phyloP scores from a whole-genome alignment of 352 stramenopile species.

The Elongisporangium anandrum region DNA sequence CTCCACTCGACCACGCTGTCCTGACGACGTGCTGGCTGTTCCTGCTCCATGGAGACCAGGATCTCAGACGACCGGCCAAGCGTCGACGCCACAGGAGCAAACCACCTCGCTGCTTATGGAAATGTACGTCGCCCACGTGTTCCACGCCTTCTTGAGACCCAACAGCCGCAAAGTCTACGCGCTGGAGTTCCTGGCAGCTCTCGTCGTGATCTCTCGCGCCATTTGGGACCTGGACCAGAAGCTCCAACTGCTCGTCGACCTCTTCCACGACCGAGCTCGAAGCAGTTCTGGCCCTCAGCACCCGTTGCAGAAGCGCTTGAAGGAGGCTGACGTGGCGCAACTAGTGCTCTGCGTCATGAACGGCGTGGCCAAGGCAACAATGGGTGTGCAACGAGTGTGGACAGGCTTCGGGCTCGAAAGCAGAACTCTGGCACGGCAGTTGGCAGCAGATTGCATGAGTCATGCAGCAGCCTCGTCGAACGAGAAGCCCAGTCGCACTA shows the following conservation, averaged over 20 bases:
- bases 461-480: constrained; percentile 1
- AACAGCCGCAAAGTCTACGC: constrained; percentile 29
- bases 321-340: constrained; percentile 47
- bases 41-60: not conserved
- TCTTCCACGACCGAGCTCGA: constrained; percentile 45
- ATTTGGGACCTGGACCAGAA: constrained; percentile 67
- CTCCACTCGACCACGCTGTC: not conserved
- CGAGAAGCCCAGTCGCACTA: not conserved
- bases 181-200: constrained; percentile 54
- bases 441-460: constrained; percentile 16
- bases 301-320: constrained; percentile 27
- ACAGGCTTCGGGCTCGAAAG: constrained; percentile 8
- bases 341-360: constrained; percentile 60
- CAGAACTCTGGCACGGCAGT: constrained; percentile 10
- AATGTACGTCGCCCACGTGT: constrained; percentile 54
- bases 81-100: not conserved
- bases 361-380: constrained; percentile 38
- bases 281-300: constrained; percentile 1
- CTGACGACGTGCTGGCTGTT: not conserved
- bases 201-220: constrained; percentile 51
- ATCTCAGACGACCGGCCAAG: not conserved
- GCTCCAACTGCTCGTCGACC: constrained; percentile 34
- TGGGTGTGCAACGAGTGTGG: constrained; percentile 45
- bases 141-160: constrained; percentile 38
- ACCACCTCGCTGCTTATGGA: constrained; percentile 30